Evolutionary conservation across 2,329 filamentous ascomycete species (phyloP).

Genomic region (Elsinoe ampelina): DNA sequence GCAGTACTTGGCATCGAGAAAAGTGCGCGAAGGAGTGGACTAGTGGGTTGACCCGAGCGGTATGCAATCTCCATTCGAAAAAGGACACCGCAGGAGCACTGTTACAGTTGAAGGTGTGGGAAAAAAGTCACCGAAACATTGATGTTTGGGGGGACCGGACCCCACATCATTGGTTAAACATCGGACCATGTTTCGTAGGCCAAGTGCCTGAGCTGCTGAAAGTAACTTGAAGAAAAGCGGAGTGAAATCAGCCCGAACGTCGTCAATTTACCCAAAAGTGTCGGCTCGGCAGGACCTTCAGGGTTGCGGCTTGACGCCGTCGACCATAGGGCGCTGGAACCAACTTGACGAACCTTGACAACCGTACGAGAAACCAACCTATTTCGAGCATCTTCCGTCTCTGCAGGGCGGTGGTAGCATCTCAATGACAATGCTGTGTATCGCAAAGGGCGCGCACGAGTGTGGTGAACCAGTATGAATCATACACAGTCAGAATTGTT

Average conservation of each 20-base stretch:
- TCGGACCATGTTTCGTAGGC: neutral
- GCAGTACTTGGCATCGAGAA: constrained; percentile 6
- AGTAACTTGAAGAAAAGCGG: neutral
- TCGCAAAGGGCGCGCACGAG: too few relatives aligned
- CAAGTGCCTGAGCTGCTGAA: neutral
- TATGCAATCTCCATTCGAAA: neutral
- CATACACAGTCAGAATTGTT: neutral
- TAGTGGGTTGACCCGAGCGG: neutral
- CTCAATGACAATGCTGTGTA: too few relatives aligned
- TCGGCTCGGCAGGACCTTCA: neutral
- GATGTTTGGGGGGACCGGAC: neutral
- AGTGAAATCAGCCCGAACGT: neutral
- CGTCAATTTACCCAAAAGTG: neutral
- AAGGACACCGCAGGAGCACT: constrained; percentile 3
- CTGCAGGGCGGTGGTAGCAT: neutral
- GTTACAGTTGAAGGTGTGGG: neutral
- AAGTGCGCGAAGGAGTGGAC: neutral
- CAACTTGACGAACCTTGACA: neutral
- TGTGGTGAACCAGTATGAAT: neutral
- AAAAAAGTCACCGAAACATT: constrained; percentile 7
- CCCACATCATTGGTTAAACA: constrained; percentile 1
- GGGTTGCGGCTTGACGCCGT: neutral
- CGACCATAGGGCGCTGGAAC: neutral
- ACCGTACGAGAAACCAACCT: neutral
- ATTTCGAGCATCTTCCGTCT: neutral